Evolutionary conservation across 805 yeast species (phyloP).

Genomic region (Lachancea waltii): DNA sequence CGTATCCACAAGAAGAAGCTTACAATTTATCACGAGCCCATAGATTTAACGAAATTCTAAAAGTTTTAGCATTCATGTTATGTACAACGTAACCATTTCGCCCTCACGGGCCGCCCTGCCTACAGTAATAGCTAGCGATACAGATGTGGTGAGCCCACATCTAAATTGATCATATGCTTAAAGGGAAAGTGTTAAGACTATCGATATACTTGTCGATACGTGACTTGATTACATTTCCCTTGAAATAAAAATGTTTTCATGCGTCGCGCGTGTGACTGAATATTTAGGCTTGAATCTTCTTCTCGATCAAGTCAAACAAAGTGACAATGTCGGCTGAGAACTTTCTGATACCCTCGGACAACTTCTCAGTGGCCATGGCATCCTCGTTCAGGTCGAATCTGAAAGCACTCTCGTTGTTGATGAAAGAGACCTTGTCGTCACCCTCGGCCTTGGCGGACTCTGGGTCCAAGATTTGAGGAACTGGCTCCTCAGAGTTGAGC

Average conservation of each 20-base stretch:
- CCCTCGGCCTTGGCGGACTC: conserved; percentile 46
- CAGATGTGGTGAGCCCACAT: too few species aligned
- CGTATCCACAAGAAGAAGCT: conserved; percentile 1
- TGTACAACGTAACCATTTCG: too few species aligned
- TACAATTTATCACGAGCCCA: conserved; percentile 1
- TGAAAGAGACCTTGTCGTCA: conserved; percentile 65
- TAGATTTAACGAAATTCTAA: too few species aligned
- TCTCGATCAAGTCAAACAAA: conserved; percentile 58
- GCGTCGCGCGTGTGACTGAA: too few species aligned
- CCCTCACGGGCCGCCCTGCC: too few species aligned
- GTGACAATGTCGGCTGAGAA: conserved; percentile 91
- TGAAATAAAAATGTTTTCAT: too few species aligned
- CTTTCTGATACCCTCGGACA: conserved; percentile 95
- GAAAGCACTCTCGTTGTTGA: conserved; percentile 84
- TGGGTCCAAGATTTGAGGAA: conserved; percentile 78
- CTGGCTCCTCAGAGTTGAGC: conserved; percentile 64
- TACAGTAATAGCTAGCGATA: too few species aligned
- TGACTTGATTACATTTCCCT: too few species aligned
- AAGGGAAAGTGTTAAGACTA: neutral
- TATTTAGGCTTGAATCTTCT: conserved; percentile 42
- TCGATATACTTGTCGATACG: too few species aligned
- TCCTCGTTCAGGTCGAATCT: conserved; percentile 90
- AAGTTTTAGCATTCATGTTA: too few species aligned
- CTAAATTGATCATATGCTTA: neutral
- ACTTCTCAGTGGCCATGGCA: conserved; percentile 97